These are phyloP conservation scores for Phaffia australis DNA, from an alignment of 768 basidiomycete genomes.

Conservation along the genomic window DNA sequence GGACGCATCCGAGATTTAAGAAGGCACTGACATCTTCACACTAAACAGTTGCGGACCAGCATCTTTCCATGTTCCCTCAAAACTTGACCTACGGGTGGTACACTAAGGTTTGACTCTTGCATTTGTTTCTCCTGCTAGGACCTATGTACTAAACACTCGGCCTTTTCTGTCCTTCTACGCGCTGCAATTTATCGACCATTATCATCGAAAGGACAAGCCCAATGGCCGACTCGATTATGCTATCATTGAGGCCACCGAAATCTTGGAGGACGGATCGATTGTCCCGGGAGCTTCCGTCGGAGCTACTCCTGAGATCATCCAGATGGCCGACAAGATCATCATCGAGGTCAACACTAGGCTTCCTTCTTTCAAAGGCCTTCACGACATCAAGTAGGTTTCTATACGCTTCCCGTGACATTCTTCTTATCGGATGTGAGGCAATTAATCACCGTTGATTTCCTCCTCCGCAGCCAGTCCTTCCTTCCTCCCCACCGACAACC, in stretches of 20 bases:
- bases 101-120: slow-evolving; percentile 19
- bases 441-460: too few species aligned
- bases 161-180: not conserved
- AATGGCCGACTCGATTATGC: slow-evolving; percentile 33
- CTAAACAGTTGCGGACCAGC: slow-evolving; percentile 28
- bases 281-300: slow-evolving; percentile 33
- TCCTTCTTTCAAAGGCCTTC: slow-evolving; percentile 32
- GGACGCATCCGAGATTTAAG: not conserved
- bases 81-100: slow-evolving; percentile 31
- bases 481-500: slow-evolving; percentile 33
- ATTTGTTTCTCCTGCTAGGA: not conserved
- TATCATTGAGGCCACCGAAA: slow-evolving; percentile 28
- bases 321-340: slow-evolving; percentile 33
- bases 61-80: slow-evolving; percentile 30
- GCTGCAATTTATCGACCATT: too few species aligned
- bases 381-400: slow-evolving; percentile 30
- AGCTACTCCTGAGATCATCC: slow-evolving; percentile 34
- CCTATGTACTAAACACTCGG: not conserved
- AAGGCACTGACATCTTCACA: not conserved
- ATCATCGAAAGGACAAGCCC: slow-evolving; percentile 22
- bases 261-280: slow-evolving; percentile 29
- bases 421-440: not conserved
- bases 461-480: slow-evolving; percentile 23
- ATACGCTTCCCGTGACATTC: not conserved
- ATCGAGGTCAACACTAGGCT: slow-evolving; percentile 36